phyloP scores from a whole-genome alignment of 75 land plant species.

The Pinus tabuliformis region DNA sequence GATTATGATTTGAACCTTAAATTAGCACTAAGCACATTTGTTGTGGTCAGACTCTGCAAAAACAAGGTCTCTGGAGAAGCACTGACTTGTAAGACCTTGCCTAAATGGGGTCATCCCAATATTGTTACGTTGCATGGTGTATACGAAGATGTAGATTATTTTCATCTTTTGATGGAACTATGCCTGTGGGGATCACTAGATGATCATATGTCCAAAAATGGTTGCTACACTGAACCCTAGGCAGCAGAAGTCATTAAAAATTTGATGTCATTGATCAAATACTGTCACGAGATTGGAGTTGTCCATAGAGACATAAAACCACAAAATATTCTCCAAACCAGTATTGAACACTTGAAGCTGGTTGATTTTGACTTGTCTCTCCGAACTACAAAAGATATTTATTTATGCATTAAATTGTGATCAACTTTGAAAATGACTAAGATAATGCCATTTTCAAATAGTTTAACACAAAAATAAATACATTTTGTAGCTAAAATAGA shows the following conservation, averaged over 20 bases:
- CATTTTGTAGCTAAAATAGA: constrained; percentile 58
- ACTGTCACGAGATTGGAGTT: constrained; percentile 84
- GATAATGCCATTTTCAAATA: not conserved
- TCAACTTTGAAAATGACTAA: no score
- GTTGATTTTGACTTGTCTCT: constrained; percentile 84
- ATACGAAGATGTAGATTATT: constrained; percentile 63
- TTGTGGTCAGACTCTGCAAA: constrained; percentile 51
- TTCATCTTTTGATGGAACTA: constrained; percentile 87
- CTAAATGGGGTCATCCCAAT: constrained; percentile 22
- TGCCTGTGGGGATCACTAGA: constrained; percentile 74
- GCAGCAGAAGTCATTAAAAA: constrained; percentile 69
- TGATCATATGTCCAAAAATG: constrained; percentile 57
- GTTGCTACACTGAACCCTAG: constrained; percentile 46
- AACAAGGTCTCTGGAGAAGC: constrained; percentile 38
- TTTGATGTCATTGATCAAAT: constrained; percentile 52
- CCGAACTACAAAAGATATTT: constrained; percentile 53
- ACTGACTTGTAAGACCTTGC: constrained; percentile 76
- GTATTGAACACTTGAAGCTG: constrained; percentile 54
- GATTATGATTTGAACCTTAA: constrained; percentile 34
- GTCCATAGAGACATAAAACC: constrained; percentile 85
- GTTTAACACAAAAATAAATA: constrained; percentile 5
- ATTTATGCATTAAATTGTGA: not conserved
- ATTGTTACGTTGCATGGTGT: constrained; percentile 75
- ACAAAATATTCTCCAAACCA: constrained; percentile 67
- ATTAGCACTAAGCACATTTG: constrained; percentile 73